Base-by-base conservation (phyloP, 1,284 basidiomycete genomes). In the Malassezia slooffiae region DNA sequence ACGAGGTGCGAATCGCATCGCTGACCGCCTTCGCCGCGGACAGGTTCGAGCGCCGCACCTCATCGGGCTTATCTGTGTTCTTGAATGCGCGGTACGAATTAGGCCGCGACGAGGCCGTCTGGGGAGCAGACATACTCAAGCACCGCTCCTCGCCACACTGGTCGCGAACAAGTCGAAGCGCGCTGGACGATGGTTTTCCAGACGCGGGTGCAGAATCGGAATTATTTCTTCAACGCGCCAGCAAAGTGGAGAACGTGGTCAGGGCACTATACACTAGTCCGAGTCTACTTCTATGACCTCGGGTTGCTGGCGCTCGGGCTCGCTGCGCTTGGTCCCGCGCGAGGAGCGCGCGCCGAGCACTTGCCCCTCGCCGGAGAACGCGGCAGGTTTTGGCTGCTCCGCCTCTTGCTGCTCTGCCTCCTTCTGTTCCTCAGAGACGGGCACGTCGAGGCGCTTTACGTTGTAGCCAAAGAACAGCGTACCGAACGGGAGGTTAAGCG, bases 1-100 rank as follows among this genome's bases (percentile, higher is more conserved):
- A 74, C 39, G 89, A 95, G 38, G 93, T 97, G 64, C 93, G 77
- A 27, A 99, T 88, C 40, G 89, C 91, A 74, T 96, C 91, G 61
- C 88, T 89, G 62, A 99, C 93, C 26, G 93, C 91, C 93, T 65
- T 63, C 30, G 67, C 60, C 16, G 60, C 60, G 16, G 47, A 48
- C 13, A 66, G 45, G 46, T 67, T 66, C 38, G 55, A 68, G 44
- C 67, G 55, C 20, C 68, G 45, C 30, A 70, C 68, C 47, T 70
- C 68, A 45, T 68, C 67, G 22, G 68, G 68, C 59, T 70, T 70
- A 39, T 70, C 67, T 16, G 60, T 54, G 37, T 64, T 68, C 50
- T 70, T 70, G 54, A 70, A 70, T 16, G 67, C 65, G 23, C 51
- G 47, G 44, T 36, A 41, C 27, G 38, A 23, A 13, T 29, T 32